Percentiles rank a stretch among this genome's conserved stretches.
phyloP scores from a whole-genome alignment of 2,329 filamentous ascomycete species.

The Aspergillus clavatus region DNA sequence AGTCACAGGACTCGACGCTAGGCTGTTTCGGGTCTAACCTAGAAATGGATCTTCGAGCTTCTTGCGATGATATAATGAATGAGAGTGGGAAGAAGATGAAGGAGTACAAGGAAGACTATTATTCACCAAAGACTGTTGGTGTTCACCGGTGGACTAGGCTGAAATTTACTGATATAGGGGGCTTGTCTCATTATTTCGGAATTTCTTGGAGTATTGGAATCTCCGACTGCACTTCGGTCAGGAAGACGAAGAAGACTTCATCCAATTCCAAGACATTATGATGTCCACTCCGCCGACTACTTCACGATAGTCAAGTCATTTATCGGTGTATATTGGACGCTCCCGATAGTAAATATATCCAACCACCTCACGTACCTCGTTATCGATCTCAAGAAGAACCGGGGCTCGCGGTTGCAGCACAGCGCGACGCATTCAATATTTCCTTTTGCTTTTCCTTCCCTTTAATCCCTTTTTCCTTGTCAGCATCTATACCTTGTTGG shows the following conservation, averaged over 20 bases:
- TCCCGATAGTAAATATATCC: not conserved
- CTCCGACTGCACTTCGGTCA: too few relatives aligned
- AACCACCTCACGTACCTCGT: not conserved
- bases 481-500: not conserved
- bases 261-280: too few relatives aligned
- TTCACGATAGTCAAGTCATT: not conserved
- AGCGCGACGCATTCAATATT: not conserved
- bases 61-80: constrained; percentile 13
- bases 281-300: too few relatives aligned
- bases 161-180: too few relatives aligned
- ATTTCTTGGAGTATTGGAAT: too few relatives aligned
- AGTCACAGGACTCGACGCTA: constrained; percentile 6
- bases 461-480: not conserved
- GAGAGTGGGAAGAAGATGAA: too few relatives aligned
- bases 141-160: too few relatives aligned
- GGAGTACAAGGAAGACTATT: too few relatives aligned
- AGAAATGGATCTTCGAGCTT: constrained; percentile 9
- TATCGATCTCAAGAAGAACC: not conserved
- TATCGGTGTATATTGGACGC: not conserved
- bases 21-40: constrained; percentile 13
- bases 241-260: too few relatives aligned
- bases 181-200: too few relatives aligned
- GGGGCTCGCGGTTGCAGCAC: not conserved
- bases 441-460: not conserved
- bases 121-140: too few relatives aligned